Evolutionary conservation across 108 stramenopile species (phyloP), one percentile per base, ranked within the genome.

Genomic region (Nitzschia sp.): DNA sequence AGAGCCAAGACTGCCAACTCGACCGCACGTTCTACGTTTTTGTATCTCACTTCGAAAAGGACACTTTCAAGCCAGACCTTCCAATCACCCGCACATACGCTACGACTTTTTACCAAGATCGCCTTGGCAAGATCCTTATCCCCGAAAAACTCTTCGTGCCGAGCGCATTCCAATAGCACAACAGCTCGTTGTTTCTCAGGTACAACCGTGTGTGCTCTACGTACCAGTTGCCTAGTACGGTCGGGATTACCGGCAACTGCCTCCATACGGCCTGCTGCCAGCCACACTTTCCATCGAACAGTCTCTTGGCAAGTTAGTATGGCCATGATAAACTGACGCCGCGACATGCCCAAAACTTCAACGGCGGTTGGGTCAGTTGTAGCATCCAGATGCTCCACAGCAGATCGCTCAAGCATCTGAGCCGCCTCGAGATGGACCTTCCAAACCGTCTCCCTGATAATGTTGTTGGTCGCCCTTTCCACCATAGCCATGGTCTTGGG

Each of bases 351-450:
- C 63, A 70, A 50, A 6, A 68, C 52, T 38, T 69, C 55, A 1
- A 63, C 53, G 7, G 69, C 56, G 43, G 80, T 78, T 24, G 63
- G 58, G 29, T 77, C 86, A 10, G 70, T 52, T 14, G 81, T 38
- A 26, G 76, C 74, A 24, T 55, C 67, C 12, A 75, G 64, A 39
- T 76, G 55, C 51, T 72, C 73, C 19, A 73, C 50, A 40, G 90
- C 93, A 8, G 89, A 85, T 14, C 97, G 85, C 76, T 98, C 97
- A 21, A 94, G 84, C 73, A 88, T 88, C 69, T 95, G 93, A 11
- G 95, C 95, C 14, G 90, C 93, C 73, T 97, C 96, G 8, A 96
- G 90, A 58, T 97, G 92, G 50, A 98, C 96, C 71, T 96, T 97
- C 96, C 96, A 98, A 9, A 96, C 64, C 8, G 97, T 79, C 69